Evolutionary conservation across 1,139 yeast species (phyloP).

Genomic region (Saccharomycopsis hybrid): DNA sequence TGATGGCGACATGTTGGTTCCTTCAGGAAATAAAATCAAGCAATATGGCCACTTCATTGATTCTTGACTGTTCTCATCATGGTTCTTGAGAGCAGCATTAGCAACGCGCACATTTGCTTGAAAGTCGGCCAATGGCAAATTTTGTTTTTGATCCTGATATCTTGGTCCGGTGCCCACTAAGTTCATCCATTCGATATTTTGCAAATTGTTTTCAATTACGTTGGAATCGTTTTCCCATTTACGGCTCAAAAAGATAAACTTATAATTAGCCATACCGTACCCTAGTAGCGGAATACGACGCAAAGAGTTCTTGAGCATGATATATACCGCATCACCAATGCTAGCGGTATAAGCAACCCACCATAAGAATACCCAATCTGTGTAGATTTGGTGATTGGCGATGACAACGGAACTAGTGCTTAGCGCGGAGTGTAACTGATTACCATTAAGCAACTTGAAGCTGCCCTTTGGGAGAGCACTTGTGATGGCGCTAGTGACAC

Average conservation of each 20-base stretch:
- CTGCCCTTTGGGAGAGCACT: slow-evolving; percentile 27
- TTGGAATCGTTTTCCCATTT: slow-evolving; percentile 77
- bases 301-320: slow-evolving; percentile 75
- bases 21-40: slow-evolving; percentile 84
- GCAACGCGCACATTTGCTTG: neutral
- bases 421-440: slow-evolving; percentile 31
- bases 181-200: slow-evolving; percentile 3
- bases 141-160: neutral
- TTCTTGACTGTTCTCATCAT: neutral
- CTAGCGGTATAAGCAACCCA: slow-evolving; percentile 69
- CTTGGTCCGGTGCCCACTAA: slow-evolving; percentile 3
- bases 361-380: slow-evolving; percentile 95
- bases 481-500: slow-evolving; percentile 35
- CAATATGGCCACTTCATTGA: slow-evolving; percentile 40
- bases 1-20: slow-evolving; percentile 72
- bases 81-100: neutral
- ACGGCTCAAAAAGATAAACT: slow-evolving; percentile 74
- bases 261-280: slow-evolving; percentile 75
- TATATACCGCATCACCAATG: slow-evolving; percentile 57
- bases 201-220: slow-evolving; percentile 49
- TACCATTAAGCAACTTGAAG: slow-evolving; percentile 25
- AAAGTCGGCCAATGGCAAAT: neutral
- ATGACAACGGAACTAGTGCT: slow-evolving; percentile 55
- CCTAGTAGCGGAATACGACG: slow-evolving; percentile 74
- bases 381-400: slow-evolving; percentile 87